A percentile compares a stretch with the other conserved stretches of the same genome.
These are phyloP conservation scores for Metschnikowia lachancei DNA, from an alignment of 805 yeast species.

Conservation along the genomic window DNA sequence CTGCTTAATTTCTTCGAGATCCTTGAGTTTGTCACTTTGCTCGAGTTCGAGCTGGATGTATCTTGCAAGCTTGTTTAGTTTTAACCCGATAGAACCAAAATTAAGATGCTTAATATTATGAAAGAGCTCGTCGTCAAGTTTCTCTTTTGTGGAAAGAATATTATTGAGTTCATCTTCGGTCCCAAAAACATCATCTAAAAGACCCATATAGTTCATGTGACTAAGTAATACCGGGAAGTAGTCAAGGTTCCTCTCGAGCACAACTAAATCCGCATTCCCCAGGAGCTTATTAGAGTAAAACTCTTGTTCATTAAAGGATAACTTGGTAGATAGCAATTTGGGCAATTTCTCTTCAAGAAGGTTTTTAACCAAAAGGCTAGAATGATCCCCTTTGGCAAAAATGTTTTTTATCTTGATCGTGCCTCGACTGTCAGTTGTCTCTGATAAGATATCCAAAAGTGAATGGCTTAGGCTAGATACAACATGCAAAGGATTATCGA, in stretches of 20 bases:
- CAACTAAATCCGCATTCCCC: slow-evolving; percentile 65
- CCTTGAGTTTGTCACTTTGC: slow-evolving; percentile 22
- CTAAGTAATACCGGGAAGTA: slow-evolving; percentile 65
- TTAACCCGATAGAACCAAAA: slow-evolving; percentile 76
- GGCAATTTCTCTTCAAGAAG: slow-evolving; percentile 36
- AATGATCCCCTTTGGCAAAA: slow-evolving; percentile 58
- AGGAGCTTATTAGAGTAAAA: slow-evolving; percentile 35
- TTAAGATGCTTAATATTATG: slow-evolving; percentile 59
- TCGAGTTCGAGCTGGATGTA: slow-evolving; percentile 68
- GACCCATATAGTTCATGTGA: slow-evolving; percentile 80
- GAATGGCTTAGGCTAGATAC: slow-evolving; percentile 49
- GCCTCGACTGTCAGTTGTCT: slow-evolving; percentile 23
- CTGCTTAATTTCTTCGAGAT: slow-evolving; percentile 52
- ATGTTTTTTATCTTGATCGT: slow-evolving; percentile 50
- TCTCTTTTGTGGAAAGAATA: slow-evolving; percentile 13
- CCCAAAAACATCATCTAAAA: slow-evolving; percentile 69
- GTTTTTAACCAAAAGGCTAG: slow-evolving; percentile 46
- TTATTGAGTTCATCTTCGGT: slow-evolving; percentile 36
- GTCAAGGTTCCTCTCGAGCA: slow-evolving; percentile 78
- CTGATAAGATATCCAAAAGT: slow-evolving; percentile 45
- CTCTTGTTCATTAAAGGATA: slow-evolving; percentile 37
- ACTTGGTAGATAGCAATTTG: slow-evolving; percentile 35
- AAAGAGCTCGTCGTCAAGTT: slow-evolving; percentile 48
- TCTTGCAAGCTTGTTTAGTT: slow-evolving; percentile 68
- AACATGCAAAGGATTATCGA: slow-evolving; percentile 44